Conservation (phyloP, 805 yeast genomes). For the Yamadazyma scolyti region DNA sequence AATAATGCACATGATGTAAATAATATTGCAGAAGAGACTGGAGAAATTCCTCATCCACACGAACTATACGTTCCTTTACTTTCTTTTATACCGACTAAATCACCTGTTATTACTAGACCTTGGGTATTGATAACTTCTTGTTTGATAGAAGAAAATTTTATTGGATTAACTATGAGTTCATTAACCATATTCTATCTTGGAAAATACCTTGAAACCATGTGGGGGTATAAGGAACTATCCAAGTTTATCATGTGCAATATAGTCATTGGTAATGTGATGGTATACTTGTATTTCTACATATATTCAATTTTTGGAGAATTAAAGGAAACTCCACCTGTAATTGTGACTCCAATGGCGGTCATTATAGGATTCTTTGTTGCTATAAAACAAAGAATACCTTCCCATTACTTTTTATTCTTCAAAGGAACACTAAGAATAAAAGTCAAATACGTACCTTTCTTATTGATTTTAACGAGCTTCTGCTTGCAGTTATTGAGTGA, state of each 20-base stretch:
- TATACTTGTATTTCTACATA: constrained; percentile 23
- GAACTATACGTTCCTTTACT: constrained; percentile 47
- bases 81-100: constrained; percentile 45
- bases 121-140: constrained; percentile 50
- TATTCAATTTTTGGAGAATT: constrained; percentile 12
- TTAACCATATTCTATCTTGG: constrained; percentile 50
- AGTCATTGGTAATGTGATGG: constrained; percentile 29
- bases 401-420: constrained; percentile 51
- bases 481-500: constrained; percentile 19
- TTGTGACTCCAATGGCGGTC: constrained; percentile 54
- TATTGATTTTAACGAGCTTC: constrained; percentile 21
- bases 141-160: constrained; percentile 43
- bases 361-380: constrained; percentile 59
- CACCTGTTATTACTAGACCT: constrained; percentile 38
- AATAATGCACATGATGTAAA: constrained; percentile 18
- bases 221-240: constrained; percentile 55
- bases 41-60: constrained; percentile 41
- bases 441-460: constrained; percentile 37
- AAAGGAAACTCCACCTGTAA: constrained; percentile 36
- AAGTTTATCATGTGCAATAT: constrained; percentile 42
- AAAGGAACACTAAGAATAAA: constrained; percentile 44
- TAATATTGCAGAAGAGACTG: constrained; percentile 27
- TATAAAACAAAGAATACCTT: constrained; percentile 63
- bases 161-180: constrained; percentile 34
- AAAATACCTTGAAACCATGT: constrained; percentile 59